Conservation (phyloP, 2,329 filamentous ascomycete species). For the Pseudogymnoascus pannorum region DNA sequence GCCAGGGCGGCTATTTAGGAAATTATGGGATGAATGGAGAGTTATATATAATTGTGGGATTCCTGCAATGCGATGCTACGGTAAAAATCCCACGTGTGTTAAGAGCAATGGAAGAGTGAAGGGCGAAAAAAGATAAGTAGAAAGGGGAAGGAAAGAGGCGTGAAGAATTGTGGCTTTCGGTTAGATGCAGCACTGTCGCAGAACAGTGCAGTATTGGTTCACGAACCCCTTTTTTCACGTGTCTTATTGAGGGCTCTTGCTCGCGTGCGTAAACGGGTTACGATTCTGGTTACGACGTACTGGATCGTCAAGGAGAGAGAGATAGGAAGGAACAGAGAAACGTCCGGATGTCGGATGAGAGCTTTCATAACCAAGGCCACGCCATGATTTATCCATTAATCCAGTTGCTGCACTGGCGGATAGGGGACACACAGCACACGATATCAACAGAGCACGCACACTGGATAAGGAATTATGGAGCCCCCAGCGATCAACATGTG, state of each 20-base stretch:
- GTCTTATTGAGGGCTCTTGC: not conserved
- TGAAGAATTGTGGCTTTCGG: not conserved
- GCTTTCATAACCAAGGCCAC: not conserved
- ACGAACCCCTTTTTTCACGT: not conserved
- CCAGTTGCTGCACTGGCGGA: not conserved
- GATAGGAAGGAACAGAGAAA: not conserved
- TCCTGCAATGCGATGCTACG: not conserved
- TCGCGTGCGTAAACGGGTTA: not conserved
- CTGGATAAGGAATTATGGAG: not conserved
- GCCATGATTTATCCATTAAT: not conserved
- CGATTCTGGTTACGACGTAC: not conserved
- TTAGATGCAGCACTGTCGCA: not conserved
- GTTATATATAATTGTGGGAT: slow-evolving; percentile 1
- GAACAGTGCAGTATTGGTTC: not conserved
- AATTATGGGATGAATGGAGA: not conserved
- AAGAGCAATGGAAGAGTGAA: not conserved
- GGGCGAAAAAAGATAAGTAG: not conserved
- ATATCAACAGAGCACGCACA: not conserved
- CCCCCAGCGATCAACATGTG: not conserved
- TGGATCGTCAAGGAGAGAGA: not conserved
- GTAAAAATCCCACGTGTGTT: not conserved
- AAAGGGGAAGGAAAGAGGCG: not conserved
- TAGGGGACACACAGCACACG: not conserved
- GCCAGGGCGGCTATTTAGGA: not conserved
- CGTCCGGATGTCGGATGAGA: not conserved